Base-by-base conservation (phyloP, 139 green algal genomes). In the Mesostigma viride region DNA sequence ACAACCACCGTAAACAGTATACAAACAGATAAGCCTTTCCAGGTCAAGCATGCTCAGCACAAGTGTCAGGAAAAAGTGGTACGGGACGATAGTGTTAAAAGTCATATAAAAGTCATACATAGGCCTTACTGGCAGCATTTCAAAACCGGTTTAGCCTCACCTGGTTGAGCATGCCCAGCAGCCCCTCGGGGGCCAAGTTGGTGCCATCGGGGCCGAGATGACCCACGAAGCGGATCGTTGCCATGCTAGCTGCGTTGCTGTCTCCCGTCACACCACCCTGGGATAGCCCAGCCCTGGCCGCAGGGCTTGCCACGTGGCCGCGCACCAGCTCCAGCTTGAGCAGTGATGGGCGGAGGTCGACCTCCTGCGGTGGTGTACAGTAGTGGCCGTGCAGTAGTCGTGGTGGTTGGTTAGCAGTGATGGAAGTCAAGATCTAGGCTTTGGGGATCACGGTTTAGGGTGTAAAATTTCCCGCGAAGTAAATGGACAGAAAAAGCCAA, bases 271-370 rank as follows among this genome's bases (percentile, higher is more conserved):
- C 56, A 33, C 28, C 56, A 33, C 28, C 26, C 28, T 33, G 3
- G 53, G 58, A 58, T n/a, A 67, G 45, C 26, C 58, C 3, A 1
- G 62, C 57, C 22, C 24, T 60, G 57, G 58, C 59, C 44, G 67
- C 31, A 22, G 65, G 58, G 20, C 33, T n/a, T 0, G 67, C 48
- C 35, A 56, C 62, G 32, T 17, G 34, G 28, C 40, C 22, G 34
- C 47, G 56, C 28, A 77, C 30, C 14, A 73, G 48, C 51, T 78
- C 40, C 30, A 82, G n/a, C 24, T 75, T 34, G 1, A 75, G 45
- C 33, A 87, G 60, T 17, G 69, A 64, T 48, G 26, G 33, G 1
- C 72, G 59, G 35, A 83, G 57, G 6, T 73, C 69, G 24, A 72
- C 62, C 44, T 45, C 35, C 28, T 72, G 36, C 47, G 64, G 58